Evolutionary conservation across 805 yeast genomes (phyloP), one percentile per base, ranked within the genome.

Genomic region (Candida sithepensis): DNA sequence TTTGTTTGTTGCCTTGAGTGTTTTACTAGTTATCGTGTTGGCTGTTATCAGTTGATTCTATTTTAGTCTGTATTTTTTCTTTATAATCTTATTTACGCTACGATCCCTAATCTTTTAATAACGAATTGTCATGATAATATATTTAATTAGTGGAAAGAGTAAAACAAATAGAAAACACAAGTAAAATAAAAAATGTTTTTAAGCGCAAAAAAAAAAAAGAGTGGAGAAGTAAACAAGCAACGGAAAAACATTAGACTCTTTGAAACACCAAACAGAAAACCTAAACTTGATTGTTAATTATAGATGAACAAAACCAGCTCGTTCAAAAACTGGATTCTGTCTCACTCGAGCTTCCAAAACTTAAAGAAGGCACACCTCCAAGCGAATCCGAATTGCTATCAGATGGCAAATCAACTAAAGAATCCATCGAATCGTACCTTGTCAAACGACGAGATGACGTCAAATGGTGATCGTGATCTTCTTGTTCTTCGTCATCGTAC

Each of bases 21-120:
- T 87, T 2, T 67, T 88, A 28, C 72, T 82, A 10, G 66, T 88
- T 45, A 67, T 87, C 3, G 73, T 85, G 0, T 62, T 86, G 39
- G 84, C 83, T 0, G 70, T 81, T 2, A 55, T 79, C 10, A 74
- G 77, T 56, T 77, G 52, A 45, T 19, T 24, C 6, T 24, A 10
- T 7, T 24, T 10, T 10, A 24, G 28, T 10, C 14, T 30, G 34
- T 30, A 30, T 30, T 4, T 30, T 30, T 14, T 12, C 14, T 30
- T 30, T 30, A 12, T 30, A 30, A 12, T 30, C 14, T 30, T 30
- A 12, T 12, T 12, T 30, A 30, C 13, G 13, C 16, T 30, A 10
- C 14, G 14, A 30, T 30, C 5, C 8, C 30, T 8, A 12, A 26
- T 26, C 12, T 26, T 30, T 30, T 30, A 30, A 24, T 24, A 24